Evolutionary conservation across 768 basidiomycete genomes (phyloP).

Genomic region (Trametes sanguinea): DNA sequence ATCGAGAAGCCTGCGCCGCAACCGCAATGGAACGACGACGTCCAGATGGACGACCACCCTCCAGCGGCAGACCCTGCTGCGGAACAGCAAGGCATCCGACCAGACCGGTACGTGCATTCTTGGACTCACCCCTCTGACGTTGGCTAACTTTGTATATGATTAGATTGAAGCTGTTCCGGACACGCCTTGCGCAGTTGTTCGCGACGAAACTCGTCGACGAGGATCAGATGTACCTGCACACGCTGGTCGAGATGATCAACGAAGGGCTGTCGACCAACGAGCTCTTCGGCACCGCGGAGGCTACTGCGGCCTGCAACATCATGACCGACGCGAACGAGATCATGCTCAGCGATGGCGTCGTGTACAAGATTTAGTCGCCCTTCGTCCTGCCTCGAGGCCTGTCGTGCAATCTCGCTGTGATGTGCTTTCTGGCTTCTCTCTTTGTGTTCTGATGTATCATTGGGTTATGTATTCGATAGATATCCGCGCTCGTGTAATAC

Average conservation of each 20-base stretch:
- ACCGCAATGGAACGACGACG: slow-evolving; percentile 53
- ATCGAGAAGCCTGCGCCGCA: slow-evolving; percentile 27
- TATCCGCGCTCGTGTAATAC: background rate
- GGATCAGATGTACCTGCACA: slow-evolving; percentile 71
- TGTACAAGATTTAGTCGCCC: slow-evolving; percentile 73
- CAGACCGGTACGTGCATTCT: slow-evolving; percentile 55
- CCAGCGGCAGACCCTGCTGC: slow-evolving; percentile 34
- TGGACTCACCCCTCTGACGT: background rate
- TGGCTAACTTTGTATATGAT: background rate
- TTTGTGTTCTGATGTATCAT: slow-evolving; percentile 1
- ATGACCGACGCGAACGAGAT: slow-evolving; percentile 85
- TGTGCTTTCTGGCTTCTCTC: background rate
- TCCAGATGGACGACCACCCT: slow-evolving; percentile 55
- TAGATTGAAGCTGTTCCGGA: slow-evolving; percentile 81
- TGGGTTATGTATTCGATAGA: slow-evolving; percentile 6
- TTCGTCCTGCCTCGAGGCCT: background rate
- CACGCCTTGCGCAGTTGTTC: slow-evolving; percentile 72
- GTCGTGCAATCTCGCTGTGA: background rate
- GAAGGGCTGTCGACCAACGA: slow-evolving; percentile 65
- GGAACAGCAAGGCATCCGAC: slow-evolving; percentile 47
- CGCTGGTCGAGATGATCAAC: slow-evolving; percentile 76
- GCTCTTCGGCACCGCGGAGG: slow-evolving; percentile 83
- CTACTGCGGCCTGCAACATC: slow-evolving; percentile 62
- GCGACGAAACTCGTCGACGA: slow-evolving; percentile 67
- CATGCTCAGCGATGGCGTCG: slow-evolving; percentile 84